These are phyloP conservation scores for Agapanthus africanus DNA, from an alignment of 106 monocot species.

Conservation along the genomic window DNA sequence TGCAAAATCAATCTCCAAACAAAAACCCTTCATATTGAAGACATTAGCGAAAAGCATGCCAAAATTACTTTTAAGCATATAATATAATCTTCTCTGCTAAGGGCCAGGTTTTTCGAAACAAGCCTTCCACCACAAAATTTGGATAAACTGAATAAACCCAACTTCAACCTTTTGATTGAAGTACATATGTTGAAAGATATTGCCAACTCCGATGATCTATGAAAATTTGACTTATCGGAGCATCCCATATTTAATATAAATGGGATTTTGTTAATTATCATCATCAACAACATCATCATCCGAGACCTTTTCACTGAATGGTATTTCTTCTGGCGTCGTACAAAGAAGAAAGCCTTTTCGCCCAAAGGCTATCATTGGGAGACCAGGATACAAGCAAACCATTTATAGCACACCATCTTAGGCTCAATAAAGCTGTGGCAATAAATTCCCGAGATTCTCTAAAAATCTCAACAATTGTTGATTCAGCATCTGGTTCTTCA, in stretches of 20 bases:
- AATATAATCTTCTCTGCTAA: background rate
- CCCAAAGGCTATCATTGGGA: constrained; percentile 63
- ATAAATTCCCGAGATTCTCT: constrained; percentile 42
- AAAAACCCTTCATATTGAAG: background rate
- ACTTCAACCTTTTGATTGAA: background rate
- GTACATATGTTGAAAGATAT: background rate
- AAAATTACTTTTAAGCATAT: background rate
- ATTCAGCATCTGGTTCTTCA: constrained; percentile 68
- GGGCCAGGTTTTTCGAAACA: no score
- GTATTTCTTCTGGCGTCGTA: constrained; percentile 16
- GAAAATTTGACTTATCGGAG: background rate
- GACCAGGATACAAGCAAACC: constrained; percentile 51
- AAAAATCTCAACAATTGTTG: constrained; percentile 48
- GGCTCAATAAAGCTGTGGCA: constrained; percentile 58
- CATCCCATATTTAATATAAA: background rate
- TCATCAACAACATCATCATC: background rate
- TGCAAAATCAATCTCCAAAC: background rate
- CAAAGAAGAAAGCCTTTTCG: constrained; percentile 55
- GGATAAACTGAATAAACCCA: background rate
- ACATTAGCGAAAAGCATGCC: background rate
- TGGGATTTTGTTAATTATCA: background rate
- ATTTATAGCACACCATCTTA: constrained; percentile 56
- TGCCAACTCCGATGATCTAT: background rate
- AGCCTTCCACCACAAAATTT: no score
- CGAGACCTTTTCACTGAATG: background rate